These are phyloP conservation scores for Multifurca ochricompacta DNA, from an alignment of 768 basidiomycete genomes.

Conservation along the genomic window DNA sequence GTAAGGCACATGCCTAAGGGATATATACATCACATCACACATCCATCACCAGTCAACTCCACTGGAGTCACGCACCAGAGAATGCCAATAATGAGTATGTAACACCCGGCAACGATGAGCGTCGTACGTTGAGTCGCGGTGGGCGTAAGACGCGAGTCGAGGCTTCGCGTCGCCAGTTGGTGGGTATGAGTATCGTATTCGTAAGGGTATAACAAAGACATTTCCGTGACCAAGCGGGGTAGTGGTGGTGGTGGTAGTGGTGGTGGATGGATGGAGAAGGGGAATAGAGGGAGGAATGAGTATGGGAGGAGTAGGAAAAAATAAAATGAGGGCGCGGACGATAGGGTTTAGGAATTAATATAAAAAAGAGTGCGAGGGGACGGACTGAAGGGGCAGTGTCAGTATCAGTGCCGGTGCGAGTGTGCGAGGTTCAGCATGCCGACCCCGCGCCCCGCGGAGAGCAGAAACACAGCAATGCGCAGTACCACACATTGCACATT, in stretches of 20 bases:
- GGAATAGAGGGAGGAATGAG: too few species aligned
- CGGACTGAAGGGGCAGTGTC: too few species aligned
- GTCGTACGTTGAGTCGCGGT: constrained; percentile 68
- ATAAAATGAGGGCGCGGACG: too few species aligned
- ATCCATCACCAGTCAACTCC: too few species aligned
- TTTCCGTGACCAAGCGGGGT: constrained; percentile 34
- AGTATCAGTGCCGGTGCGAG: too few species aligned
- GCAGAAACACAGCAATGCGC: background rate
- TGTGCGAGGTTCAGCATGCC: too few species aligned
- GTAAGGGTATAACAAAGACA: constrained; percentile 12
- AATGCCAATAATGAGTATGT: constrained; percentile 68
- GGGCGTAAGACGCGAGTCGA: constrained; percentile 40
- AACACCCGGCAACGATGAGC: constrained; percentile 71
- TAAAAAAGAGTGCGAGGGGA: too few species aligned
- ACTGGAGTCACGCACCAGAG: constrained; percentile 49
- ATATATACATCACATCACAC: too few species aligned
- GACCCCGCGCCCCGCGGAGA: too few species aligned
- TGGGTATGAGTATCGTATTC: constrained; percentile 1
- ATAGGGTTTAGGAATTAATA: background rate
- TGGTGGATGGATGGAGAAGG: background rate
- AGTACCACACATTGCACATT: too few species aligned
- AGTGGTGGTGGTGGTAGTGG: constrained; percentile 23
- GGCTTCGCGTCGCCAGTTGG: constrained; percentile 23
- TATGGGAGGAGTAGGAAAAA: background rate
- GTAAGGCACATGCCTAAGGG: constrained; percentile 65